A percentile compares a stretch with the other conserved stretches of the same genome.
These are phyloP conservation scores for Yueomyces sinensis DNA, from an alignment of 805 yeast genomes.

Conservation along the genomic window DNA sequence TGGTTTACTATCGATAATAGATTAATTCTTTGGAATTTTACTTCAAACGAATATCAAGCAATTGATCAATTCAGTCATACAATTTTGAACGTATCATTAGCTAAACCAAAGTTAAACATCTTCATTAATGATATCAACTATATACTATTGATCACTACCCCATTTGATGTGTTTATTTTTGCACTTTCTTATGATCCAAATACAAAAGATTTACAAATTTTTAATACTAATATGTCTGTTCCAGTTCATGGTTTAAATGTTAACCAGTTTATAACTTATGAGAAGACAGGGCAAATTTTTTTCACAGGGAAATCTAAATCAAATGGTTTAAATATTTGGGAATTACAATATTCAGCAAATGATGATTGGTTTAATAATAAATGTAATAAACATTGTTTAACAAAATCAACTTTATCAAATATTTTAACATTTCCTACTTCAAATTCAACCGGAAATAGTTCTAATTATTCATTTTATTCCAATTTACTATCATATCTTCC, in stretches of 20 bases:
- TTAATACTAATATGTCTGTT: constrained; percentile 72
- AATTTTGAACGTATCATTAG: constrained; percentile 61
- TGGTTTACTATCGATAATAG: constrained; percentile 82
- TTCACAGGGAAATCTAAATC: constrained; percentile 75
- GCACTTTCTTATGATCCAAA: constrained; percentile 45
- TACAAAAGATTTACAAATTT: constrained; percentile 46
- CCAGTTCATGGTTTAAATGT: constrained; percentile 69
- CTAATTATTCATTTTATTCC: too few species aligned
- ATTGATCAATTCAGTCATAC: constrained; percentile 75
- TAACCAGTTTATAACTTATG: constrained; percentile 44
- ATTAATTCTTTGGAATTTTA: constrained; percentile 73
- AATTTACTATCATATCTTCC: constrained; percentile 23
- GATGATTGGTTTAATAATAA: constrained; percentile 81
- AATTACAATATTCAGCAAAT: constrained; percentile 64
- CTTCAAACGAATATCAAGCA: constrained; percentile 53
- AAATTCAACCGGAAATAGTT: too few species aligned
- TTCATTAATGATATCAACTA: constrained; percentile 69
- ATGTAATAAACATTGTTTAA: constrained; percentile 72
- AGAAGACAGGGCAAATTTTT: constrained; percentile 63
- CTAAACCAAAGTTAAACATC: constrained; percentile 69
- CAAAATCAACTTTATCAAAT: constrained; percentile 47
- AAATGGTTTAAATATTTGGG: constrained; percentile 77
- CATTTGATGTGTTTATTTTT: constrained; percentile 61
- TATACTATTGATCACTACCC: constrained; percentile 65
- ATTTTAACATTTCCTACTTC: constrained; percentile 39